These are phyloP conservation scores for Tagetes erecta DNA, from an alignment of 129 eudicot species.

Conservation along the genomic window DNA sequence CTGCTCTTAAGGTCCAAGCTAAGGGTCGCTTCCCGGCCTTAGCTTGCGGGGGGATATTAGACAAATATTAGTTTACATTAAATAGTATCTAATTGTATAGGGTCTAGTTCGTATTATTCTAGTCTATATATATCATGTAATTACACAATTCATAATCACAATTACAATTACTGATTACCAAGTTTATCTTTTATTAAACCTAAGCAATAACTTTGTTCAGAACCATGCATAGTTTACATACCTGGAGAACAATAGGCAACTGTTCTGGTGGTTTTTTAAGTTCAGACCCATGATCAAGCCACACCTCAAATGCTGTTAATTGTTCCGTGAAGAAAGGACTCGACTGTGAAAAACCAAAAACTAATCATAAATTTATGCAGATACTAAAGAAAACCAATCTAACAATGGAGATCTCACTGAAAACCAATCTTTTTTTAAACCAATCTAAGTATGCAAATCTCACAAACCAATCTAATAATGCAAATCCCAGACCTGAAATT, in stretches of 20 bases:
- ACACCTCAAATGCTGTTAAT: slow-evolving; percentile 91
- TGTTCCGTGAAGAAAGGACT: slow-evolving; percentile 96
- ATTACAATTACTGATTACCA: no score
- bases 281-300: slow-evolving; percentile 99
- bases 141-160: no score
- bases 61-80: no score
- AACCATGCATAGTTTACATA: slow-evolving; percentile 13
- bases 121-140: no score
- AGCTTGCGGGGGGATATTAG: no score
- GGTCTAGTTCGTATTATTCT: no score
- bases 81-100: no score
- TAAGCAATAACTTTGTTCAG: neutral
- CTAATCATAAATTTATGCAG: neutral
- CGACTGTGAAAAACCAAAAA: slow-evolving; percentile 50
- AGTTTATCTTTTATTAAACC: neutral
- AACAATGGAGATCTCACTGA: no score
- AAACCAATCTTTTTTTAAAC: no score
- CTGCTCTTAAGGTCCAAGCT: no score
- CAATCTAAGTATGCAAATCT: neutral
- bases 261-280: slow-evolving; percentile 94
- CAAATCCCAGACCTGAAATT: slow-evolving; percentile 66
- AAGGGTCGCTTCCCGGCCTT: no score
- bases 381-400: no score
- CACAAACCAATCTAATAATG: neutral
- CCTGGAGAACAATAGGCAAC: slow-evolving; percentile 99